phyloP scores from a whole-genome alignment of 106 monocot species.

The Triglochin maritima region DNA sequence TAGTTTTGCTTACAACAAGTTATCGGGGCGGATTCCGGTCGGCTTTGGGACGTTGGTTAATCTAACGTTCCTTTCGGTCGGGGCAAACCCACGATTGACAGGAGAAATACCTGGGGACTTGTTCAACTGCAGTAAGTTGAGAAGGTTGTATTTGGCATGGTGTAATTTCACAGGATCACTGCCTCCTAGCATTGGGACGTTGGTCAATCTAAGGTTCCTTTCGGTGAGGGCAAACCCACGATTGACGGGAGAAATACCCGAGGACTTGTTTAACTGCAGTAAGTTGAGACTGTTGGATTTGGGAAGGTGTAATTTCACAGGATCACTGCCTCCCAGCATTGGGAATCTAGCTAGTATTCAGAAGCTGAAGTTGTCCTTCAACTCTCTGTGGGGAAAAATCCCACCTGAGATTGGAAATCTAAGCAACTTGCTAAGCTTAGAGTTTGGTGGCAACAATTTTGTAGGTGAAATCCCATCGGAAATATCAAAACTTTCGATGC shows the following conservation, averaged over 20 bases:
- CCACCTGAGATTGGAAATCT: slow-evolving; percentile 61
- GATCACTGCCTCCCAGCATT: slow-evolving; percentile 30
- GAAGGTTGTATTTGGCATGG: slow-evolving; percentile 22
- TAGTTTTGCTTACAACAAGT: slow-evolving; percentile 32
- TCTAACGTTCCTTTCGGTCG: slow-evolving; percentile 39
- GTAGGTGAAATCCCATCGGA: slow-evolving; percentile 39
- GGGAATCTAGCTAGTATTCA: slow-evolving; percentile 32
- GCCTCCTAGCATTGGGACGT: too few species aligned
- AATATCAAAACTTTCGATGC: slow-evolving; percentile 40
- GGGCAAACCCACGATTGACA: slow-evolving; percentile 23
- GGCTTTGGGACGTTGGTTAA: slow-evolving; percentile 47
- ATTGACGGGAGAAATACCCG: slow-evolving; percentile 54
- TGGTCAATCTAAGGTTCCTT: slow-evolving; percentile 49
- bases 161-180: too few species aligned
- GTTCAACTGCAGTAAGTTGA: slow-evolving; percentile 49
- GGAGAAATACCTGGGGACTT: slow-evolving; percentile 63
- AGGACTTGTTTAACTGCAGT: slow-evolving; percentile 58
- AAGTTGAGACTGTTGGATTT: slow-evolving; percentile 31
- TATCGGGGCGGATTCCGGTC: slow-evolving; percentile 37
- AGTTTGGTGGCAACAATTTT: slow-evolving; percentile 38
- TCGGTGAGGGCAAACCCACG: slow-evolving; percentile 11
- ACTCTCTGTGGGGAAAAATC: slow-evolving; percentile 50
- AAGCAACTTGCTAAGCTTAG: slow-evolving; percentile 22
- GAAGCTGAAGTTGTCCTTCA: slow-evolving; percentile 20
- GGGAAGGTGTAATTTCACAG: slow-evolving; percentile 35